These are phyloP conservation scores for Conticribra weissflogii DNA, from an alignment of 108 stramenopile species.

Conservation along the genomic window DNA sequence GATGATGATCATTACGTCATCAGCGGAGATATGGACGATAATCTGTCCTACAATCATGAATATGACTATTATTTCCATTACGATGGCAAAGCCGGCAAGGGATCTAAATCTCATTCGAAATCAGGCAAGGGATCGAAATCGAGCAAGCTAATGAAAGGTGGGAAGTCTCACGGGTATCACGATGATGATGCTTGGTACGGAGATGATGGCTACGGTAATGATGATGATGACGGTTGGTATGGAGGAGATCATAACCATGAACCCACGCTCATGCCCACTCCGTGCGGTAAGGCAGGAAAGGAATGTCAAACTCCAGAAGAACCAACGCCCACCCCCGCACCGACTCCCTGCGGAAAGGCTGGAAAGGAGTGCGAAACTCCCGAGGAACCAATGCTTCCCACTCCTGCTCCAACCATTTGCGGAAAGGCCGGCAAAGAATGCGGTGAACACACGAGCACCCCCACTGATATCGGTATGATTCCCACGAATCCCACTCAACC, in stretches of 20 bases:
- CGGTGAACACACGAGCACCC: too few relatives aligned
- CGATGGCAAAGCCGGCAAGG: too few relatives aligned
- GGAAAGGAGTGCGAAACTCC: slow-evolving; percentile 13
- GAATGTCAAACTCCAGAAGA: slow-evolving; percentile 6
- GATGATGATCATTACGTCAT: neutral
- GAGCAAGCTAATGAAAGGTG: slow-evolving; percentile 11
- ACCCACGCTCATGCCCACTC: slow-evolving; percentile 16
- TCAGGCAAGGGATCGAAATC: slow-evolving; percentile 14
- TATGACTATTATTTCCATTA: neutral
- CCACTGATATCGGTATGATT: slow-evolving; percentile 12
- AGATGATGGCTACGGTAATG: too few relatives aligned
- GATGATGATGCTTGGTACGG: too few relatives aligned
- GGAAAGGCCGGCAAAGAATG: too few relatives aligned
- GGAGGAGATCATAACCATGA: neutral
- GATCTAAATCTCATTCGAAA: too few relatives aligned
- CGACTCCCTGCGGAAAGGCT: slow-evolving; percentile 13
- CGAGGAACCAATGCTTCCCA: neutral
- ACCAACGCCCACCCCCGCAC: neutral
- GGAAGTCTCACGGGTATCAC: neutral
- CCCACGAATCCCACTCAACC: slow-evolving; percentile 5
- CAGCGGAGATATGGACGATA: neutral
- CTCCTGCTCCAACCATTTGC: too few relatives aligned
- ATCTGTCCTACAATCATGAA: neutral
- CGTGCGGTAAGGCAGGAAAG: slow-evolving; percentile 24
- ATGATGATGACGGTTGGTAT: neutral